These are phyloP conservation scores for Nectriaceae sp. DNA, from an alignment of 2,329 filamentous ascomycete species.

Conservation along the genomic window DNA sequence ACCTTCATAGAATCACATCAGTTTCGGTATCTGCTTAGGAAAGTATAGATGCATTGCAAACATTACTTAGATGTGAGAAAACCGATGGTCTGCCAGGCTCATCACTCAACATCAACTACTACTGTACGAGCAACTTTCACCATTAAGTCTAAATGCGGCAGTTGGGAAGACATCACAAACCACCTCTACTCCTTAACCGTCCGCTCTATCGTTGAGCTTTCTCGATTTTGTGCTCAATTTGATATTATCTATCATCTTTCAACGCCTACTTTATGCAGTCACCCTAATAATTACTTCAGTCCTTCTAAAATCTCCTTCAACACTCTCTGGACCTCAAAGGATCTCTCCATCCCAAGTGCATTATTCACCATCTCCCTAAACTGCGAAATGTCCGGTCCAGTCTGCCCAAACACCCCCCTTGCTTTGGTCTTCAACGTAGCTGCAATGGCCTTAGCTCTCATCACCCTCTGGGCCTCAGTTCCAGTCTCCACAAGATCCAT, in stretches of 20 bases:
- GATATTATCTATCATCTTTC: neutral
- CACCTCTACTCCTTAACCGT: no score
- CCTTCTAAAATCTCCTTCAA: conserved; percentile 40
- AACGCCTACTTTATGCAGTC: neutral
- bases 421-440: conserved; percentile 44
- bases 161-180: no score
- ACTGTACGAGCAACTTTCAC: no score
- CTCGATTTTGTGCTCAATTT: neutral
- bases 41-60: no score
- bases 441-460: conserved; percentile 47
- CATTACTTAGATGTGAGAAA: no score
- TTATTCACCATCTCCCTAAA: conserved; percentile 34
- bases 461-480: conserved; percentile 53
- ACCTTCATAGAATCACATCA: no score
- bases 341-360: conserved; percentile 44
- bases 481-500: conserved; percentile 47
- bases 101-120: no score
- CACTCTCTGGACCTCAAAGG: conserved; percentile 47
- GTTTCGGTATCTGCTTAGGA: no score
- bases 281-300: conserved; percentile 19
- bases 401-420: conserved; percentile 44
- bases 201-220: no score
- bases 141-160: no score
- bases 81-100: no score
- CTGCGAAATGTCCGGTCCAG: conserved; percentile 26